Conservation (phyloP, 2,329 filamentous ascomycete species). For the Biscogniauxia mediterranea region DNA sequence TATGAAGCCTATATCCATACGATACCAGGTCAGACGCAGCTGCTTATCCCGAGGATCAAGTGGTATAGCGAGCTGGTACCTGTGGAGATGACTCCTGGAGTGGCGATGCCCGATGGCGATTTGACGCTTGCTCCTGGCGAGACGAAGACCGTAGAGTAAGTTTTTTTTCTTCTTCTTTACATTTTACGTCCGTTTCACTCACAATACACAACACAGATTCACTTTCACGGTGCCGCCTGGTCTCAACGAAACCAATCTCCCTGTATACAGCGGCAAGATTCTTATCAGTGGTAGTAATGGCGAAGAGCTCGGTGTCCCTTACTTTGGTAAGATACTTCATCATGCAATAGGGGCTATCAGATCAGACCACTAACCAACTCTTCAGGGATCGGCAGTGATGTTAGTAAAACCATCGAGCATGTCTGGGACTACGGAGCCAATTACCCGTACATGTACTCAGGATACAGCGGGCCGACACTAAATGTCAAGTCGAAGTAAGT, state of each 20-base stretch:
- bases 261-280: slow-evolving; percentile 36
- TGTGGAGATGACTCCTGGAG: slow-evolving; percentile 15
- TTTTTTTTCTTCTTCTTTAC: not conserved
- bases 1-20: slow-evolving; percentile 19
- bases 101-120: slow-evolving; percentile 12
- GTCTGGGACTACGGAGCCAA: slow-evolving; percentile 18
- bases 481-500: slow-evolving; percentile 21
- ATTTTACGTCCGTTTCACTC: too few relatives aligned
- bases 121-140: slow-evolving; percentile 17
- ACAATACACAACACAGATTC: slow-evolving; percentile 7
- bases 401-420: slow-evolving; percentile 16
- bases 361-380: not conserved
- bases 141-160: slow-evolving; percentile 19
- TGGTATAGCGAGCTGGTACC: slow-evolving; percentile 16
- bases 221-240: slow-evolving; percentile 23
- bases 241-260: slow-evolving; percentile 29
- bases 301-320: slow-evolving; percentile 35
- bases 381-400: slow-evolving; percentile 18
- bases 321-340: slow-evolving; percentile 24
- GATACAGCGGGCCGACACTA: slow-evolving; percentile 5
- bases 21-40: slow-evolving; percentile 8
- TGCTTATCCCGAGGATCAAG: slow-evolving; percentile 11
- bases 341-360: not conserved
- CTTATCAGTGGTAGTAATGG: slow-evolving; percentile 33
- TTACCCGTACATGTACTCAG: slow-evolving; percentile 15